These are phyloP conservation scores for Trichomonas vaginalis DNA, from an alignment of 208 protist species.

Conservation along the genomic window DNA sequence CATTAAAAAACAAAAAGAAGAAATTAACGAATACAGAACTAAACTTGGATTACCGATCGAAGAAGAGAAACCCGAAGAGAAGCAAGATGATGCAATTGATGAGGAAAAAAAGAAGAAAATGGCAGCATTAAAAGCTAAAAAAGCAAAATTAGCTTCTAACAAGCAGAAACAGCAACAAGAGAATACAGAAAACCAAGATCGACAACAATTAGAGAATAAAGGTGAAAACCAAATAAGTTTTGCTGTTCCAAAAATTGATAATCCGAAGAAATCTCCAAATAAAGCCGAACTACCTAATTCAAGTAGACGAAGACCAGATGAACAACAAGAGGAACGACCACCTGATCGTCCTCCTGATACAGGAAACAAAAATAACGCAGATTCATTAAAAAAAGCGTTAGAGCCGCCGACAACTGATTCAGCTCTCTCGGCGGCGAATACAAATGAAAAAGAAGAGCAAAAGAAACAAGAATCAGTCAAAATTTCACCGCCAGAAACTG, in stretches of 20 bases:
- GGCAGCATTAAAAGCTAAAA: not conserved
- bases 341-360: too few species aligned
- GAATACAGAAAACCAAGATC: not conserved
- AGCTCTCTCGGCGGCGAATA: not conserved
- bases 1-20: not conserved
- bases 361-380: too few species aligned
- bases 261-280: not conserved
- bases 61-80: not conserved
- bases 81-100: not conserved
- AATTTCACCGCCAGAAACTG: too few species aligned
- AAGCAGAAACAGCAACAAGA: not conserved
- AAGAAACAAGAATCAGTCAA: too few species aligned
- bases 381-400: not conserved
- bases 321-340: not conserved
- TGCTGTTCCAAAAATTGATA: not conserved
- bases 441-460: not conserved
- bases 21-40: not conserved
- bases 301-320: not conserved
- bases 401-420: not conserved
- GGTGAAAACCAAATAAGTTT: not conserved
- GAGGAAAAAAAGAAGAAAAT: not conserved
- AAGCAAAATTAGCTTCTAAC: not conserved
- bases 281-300: not conserved
- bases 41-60: not conserved
- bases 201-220: too few species aligned